Evolutionary conservation across 2,329 filamentous ascomycete genomes (phyloP), one percentile per base, ranked within the genome.

Genomic region (Beauveria brongniartii): DNA sequence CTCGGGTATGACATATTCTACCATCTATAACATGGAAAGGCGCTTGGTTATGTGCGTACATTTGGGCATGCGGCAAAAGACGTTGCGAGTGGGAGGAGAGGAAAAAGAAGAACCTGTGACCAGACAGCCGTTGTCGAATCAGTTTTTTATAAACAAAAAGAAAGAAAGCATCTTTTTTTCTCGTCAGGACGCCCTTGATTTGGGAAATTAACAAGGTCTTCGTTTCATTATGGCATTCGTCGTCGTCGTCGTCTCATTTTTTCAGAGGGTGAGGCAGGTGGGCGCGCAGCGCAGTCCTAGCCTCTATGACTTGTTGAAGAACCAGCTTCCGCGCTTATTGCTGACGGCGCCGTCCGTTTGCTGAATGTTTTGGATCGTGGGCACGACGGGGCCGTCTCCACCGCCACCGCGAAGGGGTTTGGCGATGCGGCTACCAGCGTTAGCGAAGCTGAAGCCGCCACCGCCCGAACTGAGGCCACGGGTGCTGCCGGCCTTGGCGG

Each of bases 401-500:
- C 78, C 81, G 64, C 85, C 85, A 57, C 86, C 86, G 62, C 86
- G 81, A 44, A 89, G 80, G 20, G 86, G 86, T 74, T 89, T 89
- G 58, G 86, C 86, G 67, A 89, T 89, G 67, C 86, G 79, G 75
- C 84, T 87, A 62, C 85, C 85, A 4, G 80, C 82, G 58, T 77
- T 79, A 64, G 78, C 76, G 68, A 89, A 95, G 75, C 82, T 91
- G 74, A 95, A 93, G 69, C 85, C 85, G 55, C 82, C 84, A 60
- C 82, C 80, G 8, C 84, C 80, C 53, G 86, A 83, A 66, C 85
- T 84, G 60, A 97, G 84, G 59, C 91, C 92, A 66, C 92, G 88
- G 12, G 92, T 96, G 66, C 90, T 94, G 69, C 92, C 91, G 54
- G 88, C 85, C 77, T 97, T 99, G 73, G 92, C 94, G 57, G 91